Evolutionary conservation across 2,329 filamentous ascomycete genomes (phyloP).

Genomic region (Fusarium lateritium): DNA sequence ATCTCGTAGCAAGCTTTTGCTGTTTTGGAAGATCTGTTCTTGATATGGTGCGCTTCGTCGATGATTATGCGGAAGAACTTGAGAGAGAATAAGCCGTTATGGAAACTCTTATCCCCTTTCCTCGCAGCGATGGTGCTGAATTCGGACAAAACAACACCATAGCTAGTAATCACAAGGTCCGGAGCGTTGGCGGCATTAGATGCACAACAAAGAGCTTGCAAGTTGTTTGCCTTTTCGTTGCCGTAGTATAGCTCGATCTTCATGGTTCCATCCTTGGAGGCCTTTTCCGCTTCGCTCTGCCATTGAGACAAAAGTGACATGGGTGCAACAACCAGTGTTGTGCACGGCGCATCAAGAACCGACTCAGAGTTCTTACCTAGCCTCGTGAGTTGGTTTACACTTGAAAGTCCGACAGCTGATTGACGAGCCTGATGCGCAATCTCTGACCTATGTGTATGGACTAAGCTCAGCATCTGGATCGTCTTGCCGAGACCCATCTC

Average conservation of each 20-base stretch:
- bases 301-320: slow-evolving; percentile 98
- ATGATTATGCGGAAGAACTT: slow-evolving; percentile 96
- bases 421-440: slow-evolving; percentile 58
- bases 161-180: slow-evolving; percentile 94
- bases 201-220: slow-evolving; percentile 83
- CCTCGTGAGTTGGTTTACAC: slow-evolving; percentile 74
- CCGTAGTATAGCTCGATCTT: slow-evolving; percentile 94
- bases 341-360: slow-evolving; percentile 82
- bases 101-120: slow-evolving; percentile 74
- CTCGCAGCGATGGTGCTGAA: slow-evolving; percentile 78
- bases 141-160: slow-evolving; percentile 92
- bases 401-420: slow-evolving; percentile 51
- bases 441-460: slow-evolving; percentile 85
- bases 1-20: slow-evolving; percentile 96
- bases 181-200: slow-evolving; percentile 83
- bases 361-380: slow-evolving; percentile 70
- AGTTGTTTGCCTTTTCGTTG: slow-evolving; percentile 82
- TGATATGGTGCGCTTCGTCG: slow-evolving; percentile 96
- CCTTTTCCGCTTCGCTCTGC: slow-evolving; percentile 95
- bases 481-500: slow-evolving; percentile 99
- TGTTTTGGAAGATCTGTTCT: slow-evolving; percentile 90
- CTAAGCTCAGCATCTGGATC: slow-evolving; percentile 95
- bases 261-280: slow-evolving; percentile 86
- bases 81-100: slow-evolving; percentile 87
- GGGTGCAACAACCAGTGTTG: slow-evolving; percentile 94